These are phyloP conservation scores for Helianthus tuberosus DNA, from an alignment of 129 eudicot genomes.

Conservation along the genomic window DNA sequence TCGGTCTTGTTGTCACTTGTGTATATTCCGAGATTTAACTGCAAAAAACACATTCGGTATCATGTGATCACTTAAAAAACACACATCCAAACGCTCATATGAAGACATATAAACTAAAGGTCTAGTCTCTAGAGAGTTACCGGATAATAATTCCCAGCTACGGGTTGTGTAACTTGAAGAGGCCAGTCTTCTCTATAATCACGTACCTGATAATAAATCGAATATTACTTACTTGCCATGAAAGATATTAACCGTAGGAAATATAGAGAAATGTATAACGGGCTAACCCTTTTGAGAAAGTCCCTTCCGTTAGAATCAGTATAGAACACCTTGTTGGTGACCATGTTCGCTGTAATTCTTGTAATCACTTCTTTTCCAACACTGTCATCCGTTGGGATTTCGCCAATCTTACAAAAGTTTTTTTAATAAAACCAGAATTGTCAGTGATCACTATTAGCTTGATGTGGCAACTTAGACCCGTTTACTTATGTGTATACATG, in stretches of 20 bases:
- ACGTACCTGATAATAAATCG: constrained; percentile 58
- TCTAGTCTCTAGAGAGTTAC: constrained; percentile 38
- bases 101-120: constrained; percentile 8
- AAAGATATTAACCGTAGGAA: not conserved
- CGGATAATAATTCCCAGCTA: constrained; percentile 97
- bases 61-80: not conserved
- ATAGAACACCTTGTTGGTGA: constrained; percentile 67
- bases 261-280: not conserved
- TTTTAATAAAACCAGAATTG: constrained; percentile 6
- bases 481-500: not conserved
- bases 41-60: constrained; percentile 18
- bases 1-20: constrained; percentile 63
- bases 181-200: constrained; percentile 85
- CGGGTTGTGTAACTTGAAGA: constrained; percentile 81
- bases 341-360: constrained; percentile 71
- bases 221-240: not conserved
- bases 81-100: constrained; percentile 1
- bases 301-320: constrained; percentile 94
- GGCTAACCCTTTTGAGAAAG: constrained; percentile 69
- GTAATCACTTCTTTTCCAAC: constrained; percentile 90
- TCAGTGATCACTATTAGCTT: constrained; percentile 1
- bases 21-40: constrained; percentile 88
- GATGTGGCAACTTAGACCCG: not conserved
- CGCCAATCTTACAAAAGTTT: constrained; percentile 62
- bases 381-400: constrained; percentile 68